These are phyloP conservation scores for Leccinum sublutescens DNA, from an alignment of 768 basidiomycete species.

Conservation along the genomic window DNA sequence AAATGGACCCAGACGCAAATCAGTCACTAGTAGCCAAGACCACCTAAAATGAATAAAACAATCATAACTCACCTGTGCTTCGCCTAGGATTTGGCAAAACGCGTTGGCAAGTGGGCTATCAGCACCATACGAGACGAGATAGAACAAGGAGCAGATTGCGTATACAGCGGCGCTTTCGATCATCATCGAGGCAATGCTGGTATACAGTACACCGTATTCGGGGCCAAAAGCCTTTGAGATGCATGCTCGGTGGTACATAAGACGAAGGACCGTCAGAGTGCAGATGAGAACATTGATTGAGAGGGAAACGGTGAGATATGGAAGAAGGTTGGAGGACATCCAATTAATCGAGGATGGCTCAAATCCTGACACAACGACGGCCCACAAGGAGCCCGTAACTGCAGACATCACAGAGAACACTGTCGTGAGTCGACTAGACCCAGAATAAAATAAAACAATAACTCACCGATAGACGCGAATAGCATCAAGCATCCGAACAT, in stretches of 20 bases:
- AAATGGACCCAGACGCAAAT: no score
- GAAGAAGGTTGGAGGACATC: conserved; percentile 34
- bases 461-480: conserved; percentile 25
- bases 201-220: conserved; percentile 27
- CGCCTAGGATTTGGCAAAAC: conserved; percentile 31
- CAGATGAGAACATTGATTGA: conserved; percentile 34
- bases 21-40: no score
- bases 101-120: conserved; percentile 25
- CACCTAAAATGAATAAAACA: no score
- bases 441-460: neutral
- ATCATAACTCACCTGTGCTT: conserved; percentile 23
- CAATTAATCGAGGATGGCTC: conserved; percentile 15
- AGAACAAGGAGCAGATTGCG: conserved; percentile 30
- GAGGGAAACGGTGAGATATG: conserved; percentile 34
- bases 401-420: neutral
- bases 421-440: neutral
- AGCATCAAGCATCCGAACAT: conserved; percentile 21
- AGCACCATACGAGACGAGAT: conserved; percentile 27
- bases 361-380: conserved; percentile 28
- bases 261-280: conserved; percentile 31
- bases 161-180: conserved; percentile 36
- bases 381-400: conserved; percentile 32
- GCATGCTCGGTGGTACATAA: conserved; percentile 29
- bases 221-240: conserved; percentile 27
- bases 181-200: conserved; percentile 33